Conservation (phyloP, 768 basidiomycete genomes). For the Trametes elegans region DNA sequence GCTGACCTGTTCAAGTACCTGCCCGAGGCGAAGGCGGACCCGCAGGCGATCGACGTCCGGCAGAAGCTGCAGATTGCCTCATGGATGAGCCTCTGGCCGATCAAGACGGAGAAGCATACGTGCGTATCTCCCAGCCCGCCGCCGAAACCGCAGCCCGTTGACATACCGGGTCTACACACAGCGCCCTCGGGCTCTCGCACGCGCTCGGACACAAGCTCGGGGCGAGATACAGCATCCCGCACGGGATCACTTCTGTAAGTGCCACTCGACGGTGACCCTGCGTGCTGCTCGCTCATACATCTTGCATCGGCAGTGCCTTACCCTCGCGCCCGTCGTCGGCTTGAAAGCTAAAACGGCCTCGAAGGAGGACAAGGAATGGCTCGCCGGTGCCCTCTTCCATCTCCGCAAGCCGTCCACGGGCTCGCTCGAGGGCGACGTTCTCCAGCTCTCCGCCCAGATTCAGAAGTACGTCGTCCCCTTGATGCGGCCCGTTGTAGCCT, state of each 20-base stretch:
- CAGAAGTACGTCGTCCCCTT: slow-evolving; percentile 42
- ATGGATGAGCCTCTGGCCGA: slow-evolving; percentile 81
- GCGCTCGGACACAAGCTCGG: slow-evolving; percentile 72
- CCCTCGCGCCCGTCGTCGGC: slow-evolving; percentile 60
- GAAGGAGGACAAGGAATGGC: slow-evolving; percentile 58
- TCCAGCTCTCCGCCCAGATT: slow-evolving; percentile 51
- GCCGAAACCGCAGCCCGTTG: too few relatives aligned
- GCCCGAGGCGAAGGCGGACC: slow-evolving; percentile 59
- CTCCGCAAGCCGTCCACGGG: slow-evolving; percentile 60
- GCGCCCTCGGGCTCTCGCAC: slow-evolving; percentile 73
- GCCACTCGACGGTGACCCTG: neutral
- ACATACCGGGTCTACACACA: slow-evolving; percentile 27
- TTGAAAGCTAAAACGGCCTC: slow-evolving; percentile 58
- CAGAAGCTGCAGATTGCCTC: slow-evolving; percentile 72
- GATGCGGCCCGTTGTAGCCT: neutral
- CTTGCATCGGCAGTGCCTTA: slow-evolving; percentile 53
- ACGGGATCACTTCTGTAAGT: slow-evolving; percentile 80
- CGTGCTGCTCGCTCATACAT: neutral
- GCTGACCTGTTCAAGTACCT: slow-evolving; percentile 75
- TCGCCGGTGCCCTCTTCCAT: slow-evolving; percentile 57
- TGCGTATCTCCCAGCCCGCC: too few relatives aligned
- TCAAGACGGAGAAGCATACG: slow-evolving; percentile 55
- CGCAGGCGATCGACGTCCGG: slow-evolving; percentile 52
- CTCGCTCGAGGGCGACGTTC: slow-evolving; percentile 61
- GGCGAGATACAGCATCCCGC: slow-evolving; percentile 71